Evolutionary conservation across 2,329 filamentous ascomycete species (phyloP), one percentile per base, ranked within the genome.

Genomic region (Aspergillus sp.): DNA sequence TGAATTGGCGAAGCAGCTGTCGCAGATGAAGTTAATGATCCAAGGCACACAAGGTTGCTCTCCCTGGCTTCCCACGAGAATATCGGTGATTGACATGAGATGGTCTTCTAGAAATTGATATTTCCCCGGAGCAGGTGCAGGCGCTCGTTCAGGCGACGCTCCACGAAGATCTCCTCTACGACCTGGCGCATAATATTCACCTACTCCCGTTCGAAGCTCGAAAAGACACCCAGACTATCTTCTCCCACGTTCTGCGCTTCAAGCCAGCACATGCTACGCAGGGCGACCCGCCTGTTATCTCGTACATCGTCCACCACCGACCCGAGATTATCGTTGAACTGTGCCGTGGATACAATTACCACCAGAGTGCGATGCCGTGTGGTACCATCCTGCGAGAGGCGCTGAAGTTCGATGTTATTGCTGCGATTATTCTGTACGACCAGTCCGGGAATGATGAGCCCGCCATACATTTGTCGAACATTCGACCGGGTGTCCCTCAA

Each of bases 141-240:
- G 82, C 90, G 61, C 81, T 97, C 42, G 85, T 97, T 44, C 84
- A 83, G 47, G 81, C 86, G 54, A 81, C 94, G 52, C 85, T 96
- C 58, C 82, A 90, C 64, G 89, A 96, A 71, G 89, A 95, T 65
- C 77, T 98, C 5, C 81, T 98, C 39, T 86, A 86, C 58, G 76
- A 86, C 44, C 83, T 98, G 48, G 88, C 91, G 19, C 78, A 83
- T 50, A 85, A 85, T 62, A 85, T 98, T 41, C 82, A 88, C 68
- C 81, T 84, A 44, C 79, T 98, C 4, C 89, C 91, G 0, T 98
- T 98, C 73, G 93, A 98, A 73, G 88, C 90, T 34, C 84, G 91
- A 61, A 97, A 96, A 73, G 91, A 96, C 63, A 87, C 88, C 8
- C 91, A 96, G 66, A 87, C 93, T 52, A 93, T 96, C 64, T 93